Evolutionary conservation across 345 rosid genomes (phyloP), one percentile per base, ranked within the genome.

Genomic region (Pseudoturritis turrita): DNA sequence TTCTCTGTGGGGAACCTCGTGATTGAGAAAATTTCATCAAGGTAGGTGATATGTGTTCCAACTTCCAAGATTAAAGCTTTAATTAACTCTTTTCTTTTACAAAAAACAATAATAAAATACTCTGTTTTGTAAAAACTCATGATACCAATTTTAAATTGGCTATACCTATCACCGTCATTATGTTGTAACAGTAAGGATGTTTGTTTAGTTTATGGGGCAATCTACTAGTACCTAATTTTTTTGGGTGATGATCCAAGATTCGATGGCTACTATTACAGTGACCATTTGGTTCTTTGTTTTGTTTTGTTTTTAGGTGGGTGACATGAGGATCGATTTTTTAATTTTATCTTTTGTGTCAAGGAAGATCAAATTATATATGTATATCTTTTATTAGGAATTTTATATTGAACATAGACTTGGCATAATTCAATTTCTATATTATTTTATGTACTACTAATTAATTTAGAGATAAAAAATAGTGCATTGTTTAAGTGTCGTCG

Each of bases 11-110:
- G 73, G 78, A 50, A 51, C 36, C 50, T 68, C 53, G 51, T 74
- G 68, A 60, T 75, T 53, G 44, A 23, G 33, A 68, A n/a, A 60
- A 52, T 43, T 68, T n/a, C 11, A 61, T 31, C 8, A 22, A 68
- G 41, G 74, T 75, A 61, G 70, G 74, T 75, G 44, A 35, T 59
- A 75, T 75, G 56, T 68, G 63, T 75, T 66, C 3, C 52, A 65
- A 56, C 7, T 73, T 66, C 78, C 60, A 65, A 39, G 37, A 58
- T 39, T 66, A 21, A 58, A 39, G 21, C 2, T 31, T n/a, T 66
- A 26, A 52, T 74, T 54, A 22, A 71, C 10, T n/a, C 43, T 40
- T 18, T 11, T 3, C 36, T 59, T 14, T n/a, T n/a, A n/a, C n/a
- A n/a, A 3, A 25, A 25, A 3, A 25, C 3, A 25, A 25, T 4